phyloP scores from a whole-genome alignment of 2,329 filamentous ascomycete genomes.

The Tetracladium maxilliforme region DNA sequence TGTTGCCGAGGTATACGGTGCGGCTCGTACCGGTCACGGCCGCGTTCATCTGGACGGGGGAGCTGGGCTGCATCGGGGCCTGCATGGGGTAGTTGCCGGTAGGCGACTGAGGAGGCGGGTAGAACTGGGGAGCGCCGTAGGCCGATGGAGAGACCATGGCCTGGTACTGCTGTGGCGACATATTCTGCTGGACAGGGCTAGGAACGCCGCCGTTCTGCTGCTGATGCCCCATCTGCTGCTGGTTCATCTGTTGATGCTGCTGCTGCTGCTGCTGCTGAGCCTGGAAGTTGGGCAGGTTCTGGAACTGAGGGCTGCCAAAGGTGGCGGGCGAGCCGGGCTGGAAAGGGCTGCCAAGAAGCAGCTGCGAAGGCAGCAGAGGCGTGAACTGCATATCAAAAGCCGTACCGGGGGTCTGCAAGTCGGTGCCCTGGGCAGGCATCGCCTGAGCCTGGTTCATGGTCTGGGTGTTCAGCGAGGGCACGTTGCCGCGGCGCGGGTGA shows the following conservation, averaged over 20 bases:
- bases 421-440: constrained; percentile 33
- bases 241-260: constrained; percentile 32
- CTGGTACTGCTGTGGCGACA: constrained; percentile 76
- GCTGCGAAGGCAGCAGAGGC: constrained; percentile 81
- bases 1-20: constrained; percentile 95
- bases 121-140: constrained; percentile 66
- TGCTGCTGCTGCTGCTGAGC: constrained; percentile 35
- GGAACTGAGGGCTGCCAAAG: constrained; percentile 85
- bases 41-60: constrained; percentile 62
- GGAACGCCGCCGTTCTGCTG: constrained; percentile 48
- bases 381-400: constrained; percentile 98
- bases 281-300: constrained; percentile 67
- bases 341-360: constrained; percentile 91
- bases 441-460: constrained; percentile 32
- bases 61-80: constrained; percentile 43
- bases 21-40: constrained; percentile 82
- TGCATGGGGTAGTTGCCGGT: constrained; percentile 51
- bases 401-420: constrained; percentile 76
- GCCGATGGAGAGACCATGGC: constrained; percentile 74
- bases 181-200: constrained; percentile 62
- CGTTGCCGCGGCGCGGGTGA: constrained; percentile 68
- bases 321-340: constrained; percentile 85
- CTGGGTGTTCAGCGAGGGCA: constrained; percentile 86
- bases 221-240: no score
- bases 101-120: constrained; percentile 73